Conservation (phyloP, 2,329 filamentous ascomycete genomes). For the Neoarthrinium moseri region DNA sequence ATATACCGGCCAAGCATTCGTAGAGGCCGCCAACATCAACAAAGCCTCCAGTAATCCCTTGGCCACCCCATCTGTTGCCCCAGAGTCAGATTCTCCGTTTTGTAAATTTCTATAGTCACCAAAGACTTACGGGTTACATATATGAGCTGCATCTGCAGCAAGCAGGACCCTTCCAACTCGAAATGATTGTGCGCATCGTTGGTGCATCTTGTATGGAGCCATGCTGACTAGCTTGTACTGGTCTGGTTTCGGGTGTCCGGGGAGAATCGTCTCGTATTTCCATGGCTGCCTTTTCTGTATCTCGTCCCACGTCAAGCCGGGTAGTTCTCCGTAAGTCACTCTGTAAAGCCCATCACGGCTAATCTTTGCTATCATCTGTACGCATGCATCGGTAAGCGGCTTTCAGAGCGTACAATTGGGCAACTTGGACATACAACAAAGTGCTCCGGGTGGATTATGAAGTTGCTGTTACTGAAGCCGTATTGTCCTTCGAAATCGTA, state of each 20-base stretch:
- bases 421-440: constrained; percentile 45
- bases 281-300: constrained; percentile 49
- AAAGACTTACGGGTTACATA: constrained; percentile 41
- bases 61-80: constrained; percentile 50
- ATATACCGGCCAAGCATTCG: constrained; percentile 53
- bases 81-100: no score
- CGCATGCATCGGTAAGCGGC: not conserved
- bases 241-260: constrained; percentile 55
- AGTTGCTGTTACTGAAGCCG: constrained; percentile 55
- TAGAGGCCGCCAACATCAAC: constrained; percentile 62
- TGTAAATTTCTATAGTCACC: no score
- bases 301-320: constrained; percentile 51
- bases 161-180: constrained; percentile 56
- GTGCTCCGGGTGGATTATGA: constrained; percentile 60
- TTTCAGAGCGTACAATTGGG: not conserved
- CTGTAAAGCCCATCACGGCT: constrained; percentile 60
- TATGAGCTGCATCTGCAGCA: constrained; percentile 60
- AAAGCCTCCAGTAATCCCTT: constrained; percentile 63
- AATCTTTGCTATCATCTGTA: constrained; percentile 59
- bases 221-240: constrained; percentile 57
- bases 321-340: constrained; percentile 60
- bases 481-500: constrained; percentile 56
- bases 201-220: constrained; percentile 61
- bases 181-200: constrained; percentile 56
- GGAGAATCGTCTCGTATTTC: constrained; percentile 58